Percentiles rank a stretch among this genome's conserved stretches.
Conservation (phyloP, 1,284 basidiomycete genomes). For the Fomitopsis betulina region DNA sequence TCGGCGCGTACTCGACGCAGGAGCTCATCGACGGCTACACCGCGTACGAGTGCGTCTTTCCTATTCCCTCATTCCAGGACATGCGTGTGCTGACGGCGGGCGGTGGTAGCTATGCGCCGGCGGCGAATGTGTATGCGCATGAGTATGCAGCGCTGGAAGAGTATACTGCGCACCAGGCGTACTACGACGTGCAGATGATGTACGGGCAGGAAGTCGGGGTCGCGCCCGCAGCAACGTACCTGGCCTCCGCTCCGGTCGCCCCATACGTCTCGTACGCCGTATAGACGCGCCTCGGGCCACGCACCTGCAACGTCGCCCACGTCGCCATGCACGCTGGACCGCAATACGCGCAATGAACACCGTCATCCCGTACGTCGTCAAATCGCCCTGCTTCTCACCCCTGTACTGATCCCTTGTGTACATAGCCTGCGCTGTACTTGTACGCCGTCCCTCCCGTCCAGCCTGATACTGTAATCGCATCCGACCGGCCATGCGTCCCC, state of each 20-base stretch:
- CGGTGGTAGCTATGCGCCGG: not conserved
- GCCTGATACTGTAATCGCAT: not conserved
- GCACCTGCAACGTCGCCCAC: no score
- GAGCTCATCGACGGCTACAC: not conserved
- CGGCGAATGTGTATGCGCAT: not conserved
- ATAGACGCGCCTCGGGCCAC: not conserved
- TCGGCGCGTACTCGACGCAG: not conserved
- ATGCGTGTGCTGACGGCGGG: not conserved
- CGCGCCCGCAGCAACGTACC: not conserved
- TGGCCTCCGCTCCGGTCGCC: not conserved
- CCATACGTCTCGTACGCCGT: not conserved
- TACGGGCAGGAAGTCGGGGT: conserved; percentile 1
- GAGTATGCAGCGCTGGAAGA: not conserved
- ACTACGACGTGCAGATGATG: not conserved
- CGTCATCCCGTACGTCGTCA: not conserved
- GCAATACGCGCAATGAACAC: no score
- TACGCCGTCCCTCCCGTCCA: not conserved
- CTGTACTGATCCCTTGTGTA: not conserved
- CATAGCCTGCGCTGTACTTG: not conserved
- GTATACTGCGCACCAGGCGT: not conserved
- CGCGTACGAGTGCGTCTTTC: not conserved
- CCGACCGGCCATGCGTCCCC: not conserved
- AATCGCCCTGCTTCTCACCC: not conserved
- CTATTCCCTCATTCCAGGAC: not conserved
- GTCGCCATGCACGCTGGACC: no score